phyloP scores from a whole-genome alignment of 208 protist species.

The Trypanosoma avium region DNA sequence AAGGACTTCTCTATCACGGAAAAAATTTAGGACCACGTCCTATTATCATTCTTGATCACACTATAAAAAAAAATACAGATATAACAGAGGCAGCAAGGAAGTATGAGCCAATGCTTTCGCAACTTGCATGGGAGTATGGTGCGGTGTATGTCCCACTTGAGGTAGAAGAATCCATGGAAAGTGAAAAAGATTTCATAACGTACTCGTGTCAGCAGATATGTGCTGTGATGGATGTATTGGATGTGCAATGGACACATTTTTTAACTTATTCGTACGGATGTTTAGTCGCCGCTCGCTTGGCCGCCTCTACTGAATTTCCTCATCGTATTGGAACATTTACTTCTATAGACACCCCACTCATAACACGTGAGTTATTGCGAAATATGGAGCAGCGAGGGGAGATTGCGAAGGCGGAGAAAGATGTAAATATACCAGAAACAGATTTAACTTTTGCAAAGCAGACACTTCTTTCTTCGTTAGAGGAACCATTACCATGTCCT shows the following conservation, averaged over 20 bases:
- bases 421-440: conserved; percentile 73
- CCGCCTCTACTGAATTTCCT: conserved; percentile 45
- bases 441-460: conserved; percentile 67
- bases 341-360: conserved; percentile 73
- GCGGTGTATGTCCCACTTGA: conserved; percentile 75
- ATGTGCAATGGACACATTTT: conserved; percentile 79
- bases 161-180: too few relatives aligned
- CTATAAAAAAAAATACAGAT: conserved; percentile 13
- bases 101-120: conserved; percentile 64
- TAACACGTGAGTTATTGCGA: conserved; percentile 54
- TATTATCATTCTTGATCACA: conserved; percentile 79
- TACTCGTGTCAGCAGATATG: conserved; percentile 60
- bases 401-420: conserved; percentile 58
- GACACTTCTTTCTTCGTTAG: conserved; percentile 42
- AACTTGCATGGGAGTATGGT: conserved; percentile 66
- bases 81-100: conserved; percentile 41
- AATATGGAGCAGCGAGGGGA: conserved; percentile 59
- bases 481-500: conserved; percentile 46
- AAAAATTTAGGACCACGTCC: conserved; percentile 72
- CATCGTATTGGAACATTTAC: conserved; percentile 74
- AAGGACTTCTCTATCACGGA: conserved; percentile 64
- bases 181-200: conserved; percentile 44
- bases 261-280: conserved; percentile 75
- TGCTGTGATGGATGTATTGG: conserved; percentile 77
- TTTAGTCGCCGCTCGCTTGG: conserved; percentile 77